phyloP scores from a whole-genome alignment of 2,329 filamentous ascomycete species.

The Neurospora crassa region DNA sequence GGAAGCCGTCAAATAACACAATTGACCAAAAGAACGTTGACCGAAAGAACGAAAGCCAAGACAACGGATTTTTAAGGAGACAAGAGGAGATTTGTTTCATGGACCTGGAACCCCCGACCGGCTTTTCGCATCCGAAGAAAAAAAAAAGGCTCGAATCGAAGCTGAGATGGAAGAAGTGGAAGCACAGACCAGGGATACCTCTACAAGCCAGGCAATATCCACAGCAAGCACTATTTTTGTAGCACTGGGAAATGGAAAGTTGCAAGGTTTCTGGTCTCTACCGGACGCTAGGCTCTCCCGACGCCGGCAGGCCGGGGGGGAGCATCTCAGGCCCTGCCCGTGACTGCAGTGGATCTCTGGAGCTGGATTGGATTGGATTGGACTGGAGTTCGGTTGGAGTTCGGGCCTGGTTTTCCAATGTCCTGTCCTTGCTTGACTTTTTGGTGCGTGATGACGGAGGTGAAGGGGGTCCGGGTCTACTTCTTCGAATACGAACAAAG shows the following conservation, averaged over 20 bases:
- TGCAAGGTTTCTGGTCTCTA: background rate
- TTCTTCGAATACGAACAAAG: background rate
- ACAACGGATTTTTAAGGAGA: background rate
- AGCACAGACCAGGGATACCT: too few species aligned
- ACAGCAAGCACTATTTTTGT: background rate
- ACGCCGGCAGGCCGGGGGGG: too few species aligned
- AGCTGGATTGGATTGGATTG: background rate
- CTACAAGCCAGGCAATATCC: background rate
- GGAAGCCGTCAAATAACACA: background rate
- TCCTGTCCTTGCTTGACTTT: background rate
- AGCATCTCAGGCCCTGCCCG: background rate
- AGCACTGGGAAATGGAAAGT: background rate
- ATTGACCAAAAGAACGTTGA: background rate
- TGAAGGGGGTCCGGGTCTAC: too few species aligned
- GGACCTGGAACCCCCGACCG: background rate
- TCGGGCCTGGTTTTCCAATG: background rate
- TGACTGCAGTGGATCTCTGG: background rate
- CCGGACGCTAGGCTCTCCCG: background rate
- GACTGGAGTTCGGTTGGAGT: background rate
- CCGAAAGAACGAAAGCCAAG: background rate
- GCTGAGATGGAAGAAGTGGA: background rate
- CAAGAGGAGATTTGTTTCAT: background rate
- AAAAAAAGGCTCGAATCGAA: background rate
- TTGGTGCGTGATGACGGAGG: too few species aligned
- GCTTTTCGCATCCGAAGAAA: background rate